phyloP scores from a whole-genome alignment of 129 eudicot species.

The Scalesia atractyloides region DNA sequence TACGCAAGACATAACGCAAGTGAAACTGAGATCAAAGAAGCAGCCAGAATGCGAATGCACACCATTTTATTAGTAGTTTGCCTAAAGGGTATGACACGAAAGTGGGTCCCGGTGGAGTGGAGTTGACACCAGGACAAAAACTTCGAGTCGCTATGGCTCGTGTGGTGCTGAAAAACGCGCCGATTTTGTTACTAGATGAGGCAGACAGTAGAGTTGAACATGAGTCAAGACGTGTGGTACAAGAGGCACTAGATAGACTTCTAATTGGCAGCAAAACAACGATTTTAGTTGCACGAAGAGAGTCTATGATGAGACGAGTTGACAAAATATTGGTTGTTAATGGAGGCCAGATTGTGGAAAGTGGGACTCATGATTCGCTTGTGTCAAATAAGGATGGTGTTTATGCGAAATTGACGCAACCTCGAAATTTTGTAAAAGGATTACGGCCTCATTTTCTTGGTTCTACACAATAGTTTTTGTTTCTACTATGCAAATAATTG shows the following conservation, averaged over 20 bases:
- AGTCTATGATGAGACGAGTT: constrained; percentile 63
- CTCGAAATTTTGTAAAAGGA: constrained; percentile 52
- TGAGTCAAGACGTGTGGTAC: constrained; percentile 62
- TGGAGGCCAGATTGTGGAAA: constrained; percentile 64
- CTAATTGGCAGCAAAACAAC: constrained; percentile 64
- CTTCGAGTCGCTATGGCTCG: constrained; percentile 59
- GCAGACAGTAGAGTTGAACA: constrained; percentile 52
- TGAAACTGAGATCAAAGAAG: constrained; percentile 64
- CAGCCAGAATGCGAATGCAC: constrained; percentile 74
- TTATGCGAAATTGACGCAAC: constrained; percentile 59
- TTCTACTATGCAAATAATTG: no score
- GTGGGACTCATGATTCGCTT: constrained; percentile 62
- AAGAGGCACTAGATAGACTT: constrained; percentile 64
- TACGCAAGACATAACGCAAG: constrained; percentile 54
- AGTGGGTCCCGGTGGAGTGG: constrained; percentile 58
- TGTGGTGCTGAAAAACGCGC: constrained; percentile 64
- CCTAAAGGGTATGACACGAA: constrained; percentile 66
- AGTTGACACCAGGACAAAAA: constrained; percentile 58
- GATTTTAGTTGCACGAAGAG: constrained; percentile 58
- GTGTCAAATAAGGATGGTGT: constrained; percentile 41
- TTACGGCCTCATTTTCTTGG: constrained; percentile 45
- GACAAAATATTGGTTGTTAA: constrained; percentile 61
- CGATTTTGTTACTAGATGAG: constrained; percentile 65
- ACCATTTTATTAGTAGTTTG: constrained; percentile 63
- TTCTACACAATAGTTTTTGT: constrained; percentile 26